Conservation (phyloP, 352 stramenopile species). For the Thraustochytrium sp. region DNA sequence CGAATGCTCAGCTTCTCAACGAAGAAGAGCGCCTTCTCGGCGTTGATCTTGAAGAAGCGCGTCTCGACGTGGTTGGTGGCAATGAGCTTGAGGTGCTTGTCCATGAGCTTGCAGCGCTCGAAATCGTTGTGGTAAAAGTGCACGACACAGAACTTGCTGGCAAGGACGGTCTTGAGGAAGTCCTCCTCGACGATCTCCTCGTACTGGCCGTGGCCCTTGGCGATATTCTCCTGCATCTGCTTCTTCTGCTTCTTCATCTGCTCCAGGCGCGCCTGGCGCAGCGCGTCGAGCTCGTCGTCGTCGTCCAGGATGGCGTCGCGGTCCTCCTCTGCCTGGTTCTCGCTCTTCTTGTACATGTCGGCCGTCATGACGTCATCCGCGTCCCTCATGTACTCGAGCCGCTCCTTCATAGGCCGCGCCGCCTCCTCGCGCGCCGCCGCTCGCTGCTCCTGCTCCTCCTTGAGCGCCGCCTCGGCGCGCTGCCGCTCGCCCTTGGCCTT, state of each 20-base stretch:
- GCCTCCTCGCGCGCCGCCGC: neutral
- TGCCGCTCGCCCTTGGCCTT: constrained; percentile 36
- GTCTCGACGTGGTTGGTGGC: constrained; percentile 66
- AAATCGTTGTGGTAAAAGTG: constrained; percentile 81
- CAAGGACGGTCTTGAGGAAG: constrained; percentile 26
- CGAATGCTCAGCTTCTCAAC: constrained; percentile 65
- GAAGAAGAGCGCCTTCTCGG: constrained; percentile 66
- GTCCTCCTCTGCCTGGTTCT: constrained; percentile 31
- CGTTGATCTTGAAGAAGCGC: constrained; percentile 70
- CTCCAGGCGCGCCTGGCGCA: constrained; percentile 1
- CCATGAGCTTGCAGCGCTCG: constrained; percentile 94
- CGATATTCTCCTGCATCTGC: constrained; percentile 22
- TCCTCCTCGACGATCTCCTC: constrained; percentile 32
- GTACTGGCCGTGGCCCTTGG: constrained; percentile 41
- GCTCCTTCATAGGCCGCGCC: neutral
- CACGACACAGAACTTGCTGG: constrained; percentile 34
- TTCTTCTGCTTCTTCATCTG: constrained; percentile 44
- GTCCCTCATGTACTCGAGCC: constrained; percentile 2
- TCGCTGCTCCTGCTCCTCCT: neutral
- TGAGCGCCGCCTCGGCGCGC: constrained; percentile 25
- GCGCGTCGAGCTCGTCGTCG: constrained; percentile 37
- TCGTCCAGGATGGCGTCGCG: constrained; percentile 24
- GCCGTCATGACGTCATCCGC: neutral
- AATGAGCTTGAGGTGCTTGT: constrained; percentile 74
- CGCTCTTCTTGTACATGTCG: neutral